Evolutionary conservation across 768 basidiomycete species (phyloP), one percentile per base, ranked within the genome.

Genomic region (Strobilomyces echinocephalus): DNA sequence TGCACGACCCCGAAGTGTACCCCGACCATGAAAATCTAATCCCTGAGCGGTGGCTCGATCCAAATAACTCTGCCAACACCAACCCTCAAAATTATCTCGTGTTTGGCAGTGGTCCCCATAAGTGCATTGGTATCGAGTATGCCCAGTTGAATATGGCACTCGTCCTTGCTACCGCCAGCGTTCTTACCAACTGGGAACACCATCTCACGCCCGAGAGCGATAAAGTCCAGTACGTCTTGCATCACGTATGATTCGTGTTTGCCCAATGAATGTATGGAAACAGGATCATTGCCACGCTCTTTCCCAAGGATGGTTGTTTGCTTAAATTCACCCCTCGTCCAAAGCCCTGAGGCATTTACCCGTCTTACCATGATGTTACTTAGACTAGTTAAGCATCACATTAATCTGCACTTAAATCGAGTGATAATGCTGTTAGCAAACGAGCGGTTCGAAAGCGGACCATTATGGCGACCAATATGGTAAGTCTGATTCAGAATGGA

Each of bases 61-160:
- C 86, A 30, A 69, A 82, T n/a, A 79, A 84, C 57, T 71, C 79
- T 15, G 94, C 95, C 48, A 88, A 87, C 69, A 72, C 77, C 50
- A 89, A 90, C 69, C 93, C 95, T 36, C 87, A 90, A 73, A 97
- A 98, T 74, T 99, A 91, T 70, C 84, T 99, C 57, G 91, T 97
- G 28, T 98, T 93, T 70, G 95, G 97, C 39, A 84, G 83, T 57
- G 95, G 95, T 7, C 93, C 94, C 49, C 93, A 97, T 73, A 82
- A 83, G 59, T 95, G 93, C 70, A 92, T 97, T 56, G 95, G 92
- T 28, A 64, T 91, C 48, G 93, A 97, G 70, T 99, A 98, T 66
- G 92, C 95, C 35, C 81, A 78, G 61, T 85, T 93, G 84, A 94
- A 95, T 72, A 92, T 97, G 52, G 87, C 79, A 1, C 78, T 95